Percentiles rank a stretch among this genome's conserved stretches.
phyloP scores from a whole-genome alignment of 352 stramenopile species.

The Phytopythium oedochilum region DNA sequence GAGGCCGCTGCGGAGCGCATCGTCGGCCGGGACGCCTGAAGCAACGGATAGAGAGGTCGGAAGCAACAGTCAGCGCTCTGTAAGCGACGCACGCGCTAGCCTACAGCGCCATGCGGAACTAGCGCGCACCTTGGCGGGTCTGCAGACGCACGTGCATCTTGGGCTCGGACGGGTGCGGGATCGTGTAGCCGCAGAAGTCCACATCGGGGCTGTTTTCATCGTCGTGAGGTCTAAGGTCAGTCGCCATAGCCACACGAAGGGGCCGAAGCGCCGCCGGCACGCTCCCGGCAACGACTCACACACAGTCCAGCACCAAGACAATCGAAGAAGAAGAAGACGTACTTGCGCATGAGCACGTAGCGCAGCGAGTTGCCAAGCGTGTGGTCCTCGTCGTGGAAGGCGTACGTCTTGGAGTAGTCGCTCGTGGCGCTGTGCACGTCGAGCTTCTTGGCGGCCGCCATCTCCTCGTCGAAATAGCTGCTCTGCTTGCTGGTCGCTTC shows the following conservation, averaged over 20 bases:
- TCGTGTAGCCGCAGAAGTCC: slow-evolving; percentile 94
- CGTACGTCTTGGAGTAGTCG: slow-evolving; percentile 85
- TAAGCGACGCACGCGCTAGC: too few relatives aligned
- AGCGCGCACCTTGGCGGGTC: slow-evolving; percentile 57
- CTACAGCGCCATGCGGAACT: too few relatives aligned
- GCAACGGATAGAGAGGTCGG: neutral
- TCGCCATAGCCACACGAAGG: neutral
- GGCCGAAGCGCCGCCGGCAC: neutral
- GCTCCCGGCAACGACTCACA: too few relatives aligned
- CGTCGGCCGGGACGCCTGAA: slow-evolving; percentile 53
- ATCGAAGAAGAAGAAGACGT: slow-evolving; percentile 18
- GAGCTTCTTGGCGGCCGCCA: slow-evolving; percentile 60
- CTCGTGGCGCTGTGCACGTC: slow-evolving; percentile 75
- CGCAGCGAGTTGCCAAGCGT: slow-evolving; percentile 89
- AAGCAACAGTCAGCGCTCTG: slow-evolving; percentile 2
- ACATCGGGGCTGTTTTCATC: slow-evolving; percentile 86
- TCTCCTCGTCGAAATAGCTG: slow-evolving; percentile 11
- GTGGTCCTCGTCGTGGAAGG: slow-evolving; percentile 88
- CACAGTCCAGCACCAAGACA: neutral
- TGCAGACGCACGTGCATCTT: slow-evolving; percentile 94
- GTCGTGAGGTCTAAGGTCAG: neutral
- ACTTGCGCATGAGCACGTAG: slow-evolving; percentile 92
- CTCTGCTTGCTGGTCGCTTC: neutral
- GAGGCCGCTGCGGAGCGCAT: slow-evolving; percentile 54
- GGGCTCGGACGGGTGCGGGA: slow-evolving; percentile 93